These are phyloP conservation scores for Salvia hispanica DNA, from an alignment of 257 asterid genomes.

Conservation along the genomic window DNA sequence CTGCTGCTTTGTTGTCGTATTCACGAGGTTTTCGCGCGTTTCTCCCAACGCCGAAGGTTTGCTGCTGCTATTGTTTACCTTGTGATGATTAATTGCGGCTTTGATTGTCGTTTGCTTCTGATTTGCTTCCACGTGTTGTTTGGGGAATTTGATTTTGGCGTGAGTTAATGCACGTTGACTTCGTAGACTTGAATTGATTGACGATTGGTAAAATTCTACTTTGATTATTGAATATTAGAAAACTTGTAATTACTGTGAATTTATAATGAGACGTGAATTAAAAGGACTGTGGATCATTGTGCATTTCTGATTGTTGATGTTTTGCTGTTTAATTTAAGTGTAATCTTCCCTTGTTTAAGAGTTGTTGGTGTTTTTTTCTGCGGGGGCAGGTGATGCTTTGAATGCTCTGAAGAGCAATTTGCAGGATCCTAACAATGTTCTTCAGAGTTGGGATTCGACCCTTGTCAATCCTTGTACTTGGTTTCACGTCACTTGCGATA, in stretches of 20 bases:
- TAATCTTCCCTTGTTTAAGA: slow-evolving; percentile 1
- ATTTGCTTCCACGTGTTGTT: slow-evolving; percentile 10
- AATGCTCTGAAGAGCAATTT: slow-evolving; percentile 70
- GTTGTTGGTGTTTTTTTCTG: slow-evolving; percentile 25
- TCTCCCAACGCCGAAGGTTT: slow-evolving; percentile 83
- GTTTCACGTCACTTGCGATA: slow-evolving; percentile 92
- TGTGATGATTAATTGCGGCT: slow-evolving; percentile 5
- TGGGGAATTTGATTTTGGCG: slow-evolving; percentile 33
- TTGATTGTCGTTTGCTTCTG: background rate
- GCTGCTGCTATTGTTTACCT: slow-evolving; percentile 4
- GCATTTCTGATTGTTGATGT: background rate
- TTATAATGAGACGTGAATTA: background rate
- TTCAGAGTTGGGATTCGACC: slow-evolving; percentile 96
- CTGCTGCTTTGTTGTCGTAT: slow-evolving; percentile 44
- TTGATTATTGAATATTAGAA: background rate
- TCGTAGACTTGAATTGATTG: slow-evolving; percentile 22
- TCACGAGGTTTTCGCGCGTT: slow-evolving; percentile 47
- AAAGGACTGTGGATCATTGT: background rate
- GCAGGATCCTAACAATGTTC: slow-evolving; percentile 81
- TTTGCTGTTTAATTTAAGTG: background rate
- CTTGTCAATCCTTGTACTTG: slow-evolving; percentile 97
- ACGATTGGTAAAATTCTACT: background rate
- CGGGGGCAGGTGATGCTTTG: slow-evolving; percentile 92
- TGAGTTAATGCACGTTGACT: slow-evolving; percentile 36
- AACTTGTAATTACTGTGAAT: background rate